Evolutionary conservation across 768 basidiomycete species (phyloP).

Genomic region (Cyclocybe cylindracea): DNA sequence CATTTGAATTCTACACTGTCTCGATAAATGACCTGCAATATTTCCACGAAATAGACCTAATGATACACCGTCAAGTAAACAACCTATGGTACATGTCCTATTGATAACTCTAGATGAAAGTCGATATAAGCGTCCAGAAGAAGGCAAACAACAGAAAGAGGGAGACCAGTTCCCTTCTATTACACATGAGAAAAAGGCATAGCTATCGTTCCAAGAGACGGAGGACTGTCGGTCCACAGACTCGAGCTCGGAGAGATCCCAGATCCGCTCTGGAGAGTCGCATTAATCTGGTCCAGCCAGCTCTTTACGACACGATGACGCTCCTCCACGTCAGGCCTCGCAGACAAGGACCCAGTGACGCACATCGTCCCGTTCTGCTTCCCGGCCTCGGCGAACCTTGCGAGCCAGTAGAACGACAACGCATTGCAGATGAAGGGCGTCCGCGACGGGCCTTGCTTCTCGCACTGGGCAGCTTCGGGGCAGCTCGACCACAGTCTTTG

Average conservation of each 20-base stretch:
- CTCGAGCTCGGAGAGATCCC: constrained; percentile 35
- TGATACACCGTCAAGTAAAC: no score
- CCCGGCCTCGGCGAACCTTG: constrained; percentile 52
- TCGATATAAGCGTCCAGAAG: no score
- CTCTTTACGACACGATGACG: constrained; percentile 49
- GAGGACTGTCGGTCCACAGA: constrained; percentile 6
- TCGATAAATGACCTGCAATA: no score
- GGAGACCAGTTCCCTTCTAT: neutral
- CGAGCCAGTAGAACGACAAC: constrained; percentile 65
- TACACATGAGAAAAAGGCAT: constrained; percentile 15
- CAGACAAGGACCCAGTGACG: constrained; percentile 12
- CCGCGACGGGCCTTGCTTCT: constrained; percentile 24
- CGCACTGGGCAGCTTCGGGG: constrained; percentile 31
- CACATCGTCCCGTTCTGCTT: constrained; percentile 46
- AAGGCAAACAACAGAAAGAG: neutral
- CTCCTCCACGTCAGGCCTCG: constrained; percentile 29
- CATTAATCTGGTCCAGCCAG: constrained; percentile 51
- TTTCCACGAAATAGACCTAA: no score
- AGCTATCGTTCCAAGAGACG: neutral
- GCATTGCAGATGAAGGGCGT: constrained; percentile 44
- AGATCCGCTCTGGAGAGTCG: constrained; percentile 43
- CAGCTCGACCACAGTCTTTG: constrained; percentile 52
- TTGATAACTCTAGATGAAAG: no score
- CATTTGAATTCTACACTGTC: no score
- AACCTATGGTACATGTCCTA: no score